Evolutionary conservation across 352 stramenopile species (phyloP).

Genomic region (Phytophthora syringae): DNA sequence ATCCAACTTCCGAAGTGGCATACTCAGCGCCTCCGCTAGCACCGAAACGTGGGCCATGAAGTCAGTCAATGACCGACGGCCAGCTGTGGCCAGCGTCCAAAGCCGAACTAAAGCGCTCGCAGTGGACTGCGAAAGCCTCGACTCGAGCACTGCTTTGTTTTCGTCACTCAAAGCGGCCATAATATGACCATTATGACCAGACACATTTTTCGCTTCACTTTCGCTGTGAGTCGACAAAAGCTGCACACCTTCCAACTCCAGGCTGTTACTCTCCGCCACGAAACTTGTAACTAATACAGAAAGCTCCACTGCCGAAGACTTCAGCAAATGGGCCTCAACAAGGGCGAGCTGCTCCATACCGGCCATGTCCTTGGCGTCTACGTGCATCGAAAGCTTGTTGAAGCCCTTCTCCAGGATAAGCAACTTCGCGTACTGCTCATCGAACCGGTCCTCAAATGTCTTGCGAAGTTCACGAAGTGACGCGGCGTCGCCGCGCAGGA

Average conservation of each 20-base stretch:
- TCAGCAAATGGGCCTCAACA: constrained; percentile 62
- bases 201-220: constrained; percentile 4
- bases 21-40: constrained; percentile 67
- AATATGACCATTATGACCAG: too few species aligned
- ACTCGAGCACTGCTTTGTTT: constrained; percentile 76
- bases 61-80: constrained; percentile 61
- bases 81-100: constrained; percentile 74
- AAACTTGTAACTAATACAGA: constrained; percentile 68
- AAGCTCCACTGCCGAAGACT: constrained; percentile 58
- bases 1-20: constrained; percentile 81
- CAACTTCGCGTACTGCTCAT: constrained; percentile 61
- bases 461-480: constrained; percentile 73
- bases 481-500: constrained; percentile 76
- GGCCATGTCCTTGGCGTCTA: constrained; percentile 52
- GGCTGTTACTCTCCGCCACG: constrained; percentile 61
- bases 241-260: constrained; percentile 64
- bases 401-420: constrained; percentile 68
- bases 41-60: constrained; percentile 67
- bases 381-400: constrained; percentile 70
- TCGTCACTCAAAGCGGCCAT: constrained; percentile 57
- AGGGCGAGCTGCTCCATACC: constrained; percentile 56
- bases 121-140: constrained; percentile 52
- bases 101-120: constrained; percentile 61
- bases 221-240: constrained; percentile 29
- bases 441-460: constrained; percentile 80